phyloP scores from a whole-genome alignment of 352 stramenopile genomes.

The Albugo laibachii region DNA sequence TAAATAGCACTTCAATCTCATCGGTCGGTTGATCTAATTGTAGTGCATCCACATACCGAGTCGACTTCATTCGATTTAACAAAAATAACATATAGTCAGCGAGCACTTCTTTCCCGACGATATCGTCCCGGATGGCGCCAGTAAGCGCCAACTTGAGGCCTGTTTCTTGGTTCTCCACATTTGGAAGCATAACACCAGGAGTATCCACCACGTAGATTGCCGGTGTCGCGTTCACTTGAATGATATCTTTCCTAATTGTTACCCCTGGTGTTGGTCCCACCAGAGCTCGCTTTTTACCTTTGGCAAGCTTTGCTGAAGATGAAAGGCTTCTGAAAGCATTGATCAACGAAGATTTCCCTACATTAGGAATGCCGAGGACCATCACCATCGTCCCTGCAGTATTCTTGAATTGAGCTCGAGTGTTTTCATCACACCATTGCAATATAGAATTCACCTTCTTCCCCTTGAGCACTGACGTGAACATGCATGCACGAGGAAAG shows the following conservation, averaged over 20 bases:
- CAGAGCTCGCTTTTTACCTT: constrained; percentile 58
- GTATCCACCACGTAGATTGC: constrained; percentile 81
- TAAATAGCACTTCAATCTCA: constrained; percentile 46
- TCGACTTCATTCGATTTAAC: constrained; percentile 63
- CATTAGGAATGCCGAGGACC: constrained; percentile 78
- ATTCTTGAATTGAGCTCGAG: constrained; percentile 60
- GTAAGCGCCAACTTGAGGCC: constrained; percentile 72
- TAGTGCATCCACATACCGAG: constrained; percentile 57
- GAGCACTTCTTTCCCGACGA: constrained; percentile 71
- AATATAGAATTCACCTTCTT: constrained; percentile 55
- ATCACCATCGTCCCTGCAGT: constrained; percentile 77
- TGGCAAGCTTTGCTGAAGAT: constrained; percentile 47
- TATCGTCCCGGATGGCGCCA: constrained; percentile 72
- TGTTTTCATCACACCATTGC: constrained; percentile 58
- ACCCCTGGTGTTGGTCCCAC: constrained; percentile 71
- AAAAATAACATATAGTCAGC: constrained; percentile 80
- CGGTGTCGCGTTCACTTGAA: constrained; percentile 75
- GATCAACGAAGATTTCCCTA: constrained; percentile 82
- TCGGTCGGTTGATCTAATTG: constrained; percentile 45
- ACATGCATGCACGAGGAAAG: constrained; percentile 25
- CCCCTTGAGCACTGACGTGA: constrained; percentile 62
- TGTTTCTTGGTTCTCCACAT: constrained; percentile 54
- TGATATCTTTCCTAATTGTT: constrained; percentile 74
- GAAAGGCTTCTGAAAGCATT: constrained; percentile 68
- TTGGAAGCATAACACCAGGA: constrained; percentile 75